phyloP scores from a whole-genome alignment of 306 rosid species.

The Dryas octopetala region DNA sequence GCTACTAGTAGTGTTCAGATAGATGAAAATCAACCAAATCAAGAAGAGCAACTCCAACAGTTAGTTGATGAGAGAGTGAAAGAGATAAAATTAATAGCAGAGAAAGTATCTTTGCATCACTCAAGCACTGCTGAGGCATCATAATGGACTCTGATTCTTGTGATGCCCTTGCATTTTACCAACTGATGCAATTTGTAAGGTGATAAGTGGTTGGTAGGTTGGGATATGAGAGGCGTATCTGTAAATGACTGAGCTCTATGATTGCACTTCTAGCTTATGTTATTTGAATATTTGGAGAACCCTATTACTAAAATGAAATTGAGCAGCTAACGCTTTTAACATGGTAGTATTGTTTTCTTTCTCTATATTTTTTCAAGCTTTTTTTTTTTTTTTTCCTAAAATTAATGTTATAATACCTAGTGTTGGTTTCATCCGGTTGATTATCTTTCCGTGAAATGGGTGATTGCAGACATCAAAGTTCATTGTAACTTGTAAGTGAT shows the following conservation, averaged over 20 bases:
- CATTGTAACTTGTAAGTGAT: too few relatives aligned
- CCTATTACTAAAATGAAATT: neutral
- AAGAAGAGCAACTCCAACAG: slow-evolving; percentile 76
- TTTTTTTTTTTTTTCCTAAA: too few relatives aligned
- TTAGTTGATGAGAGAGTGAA: slow-evolving; percentile 67
- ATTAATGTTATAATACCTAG: too few relatives aligned
- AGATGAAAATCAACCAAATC: slow-evolving; percentile 57
- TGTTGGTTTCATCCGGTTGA: too few relatives aligned
- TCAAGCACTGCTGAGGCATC: neutral
- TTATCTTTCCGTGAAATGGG: too few relatives aligned
- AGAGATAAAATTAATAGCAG: slow-evolving; percentile 67
- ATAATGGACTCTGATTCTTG: neutral
- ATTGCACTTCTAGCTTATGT: neutral
- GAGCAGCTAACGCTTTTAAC: neutral
- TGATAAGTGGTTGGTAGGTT: slow-evolving; percentile 6
- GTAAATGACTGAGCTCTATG: slow-evolving; percentile 21
- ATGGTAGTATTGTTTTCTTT: neutral
- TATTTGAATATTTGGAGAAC: neutral
- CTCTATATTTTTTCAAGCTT: neutral
- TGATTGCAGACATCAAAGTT: too few relatives aligned
- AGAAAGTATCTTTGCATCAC: slow-evolving; percentile 48
- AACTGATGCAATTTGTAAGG: slow-evolving; percentile 8
- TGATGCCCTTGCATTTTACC: neutral
- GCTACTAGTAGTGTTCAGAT: slow-evolving; percentile 38
- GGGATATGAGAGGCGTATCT: slow-evolving; percentile 12